Base-by-base conservation (phyloP, 2,329 filamentous ascomycete species). In the Sclerotinia minor region DNA sequence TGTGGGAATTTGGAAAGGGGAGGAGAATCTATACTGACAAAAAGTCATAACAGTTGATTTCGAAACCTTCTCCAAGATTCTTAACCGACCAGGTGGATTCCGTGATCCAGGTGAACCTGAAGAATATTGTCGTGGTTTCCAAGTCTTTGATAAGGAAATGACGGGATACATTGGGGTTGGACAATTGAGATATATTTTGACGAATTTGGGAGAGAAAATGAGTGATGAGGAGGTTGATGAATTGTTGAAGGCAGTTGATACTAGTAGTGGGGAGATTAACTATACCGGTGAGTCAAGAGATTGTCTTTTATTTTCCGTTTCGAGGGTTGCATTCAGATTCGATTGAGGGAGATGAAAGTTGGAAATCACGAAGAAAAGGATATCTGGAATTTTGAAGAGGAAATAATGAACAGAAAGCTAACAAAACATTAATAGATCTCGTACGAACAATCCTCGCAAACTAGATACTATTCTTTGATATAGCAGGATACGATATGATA, bases 121-220 rank as follows among this genome's bases (percentile, higher is more conserved):
- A 78, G 94, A 98, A 80, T 99, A 99, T 83, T 97, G 94, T 81
- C 92, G 94, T 71, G 95, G 95, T 67, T 99, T 99, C 84, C 95
- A 99, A 81, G 95, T 99, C 65, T 99, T 99, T 76, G 95, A 99
- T 82, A 99, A 99, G 83, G 95, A 99, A 79, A 91, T 97, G 88
- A 97, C 93, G 69, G 95, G 95, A 64, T 97, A 94, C 81, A 98
- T 99, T 79, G 95, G 94, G 67, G 94, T 98, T 72, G 95, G 95
- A 68, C 95, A 99, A 83, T 87, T 99, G 80, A 92, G 96, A 82
- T 99, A 99, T 83, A 94, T 99, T 79, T 82, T 99, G 77, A 99
- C 95, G 68, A 98, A 98, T 79, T 82, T 99, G 76, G 95, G 95
- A 76, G 95, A 99, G 89, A 98, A 98, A 86, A 97, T 99, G 93